A percentile compares a stretch with the other conserved stretches of the same genome.
phyloP scores from a whole-genome alignment of 257 asterid genomes.

The Solanum bulbocastanum region DNA sequence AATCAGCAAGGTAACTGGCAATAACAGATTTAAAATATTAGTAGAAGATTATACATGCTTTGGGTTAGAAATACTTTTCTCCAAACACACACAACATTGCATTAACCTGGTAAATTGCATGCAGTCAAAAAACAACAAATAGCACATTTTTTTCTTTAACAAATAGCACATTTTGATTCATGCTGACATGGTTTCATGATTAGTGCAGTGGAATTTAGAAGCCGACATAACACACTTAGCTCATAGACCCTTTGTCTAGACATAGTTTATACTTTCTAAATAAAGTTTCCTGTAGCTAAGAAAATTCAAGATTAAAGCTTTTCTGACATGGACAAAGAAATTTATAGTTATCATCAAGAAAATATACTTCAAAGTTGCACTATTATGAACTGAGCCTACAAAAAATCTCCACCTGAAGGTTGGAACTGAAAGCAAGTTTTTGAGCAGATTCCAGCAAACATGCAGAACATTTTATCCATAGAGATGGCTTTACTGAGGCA shows the following conservation, averaged over 20 bases:
- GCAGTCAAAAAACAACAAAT: background rate
- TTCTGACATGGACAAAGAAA: background rate
- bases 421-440: background rate
- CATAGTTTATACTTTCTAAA: background rate
- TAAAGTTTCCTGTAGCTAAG: background rate
- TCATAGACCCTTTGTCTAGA: background rate
- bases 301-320: background rate
- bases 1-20: slow-evolving; percentile 81
- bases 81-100: background rate
- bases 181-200: background rate
- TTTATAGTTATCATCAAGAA: background rate
- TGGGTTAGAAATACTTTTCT: background rate
- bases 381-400: background rate
- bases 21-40: slow-evolving; percentile 20
- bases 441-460: background rate
- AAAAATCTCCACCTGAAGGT: background rate
- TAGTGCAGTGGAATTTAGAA: background rate
- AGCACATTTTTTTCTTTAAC: background rate
- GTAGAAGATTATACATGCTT: background rate
- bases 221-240: background rate
- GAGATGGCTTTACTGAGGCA: background rate
- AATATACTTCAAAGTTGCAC: background rate
- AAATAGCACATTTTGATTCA: background rate
- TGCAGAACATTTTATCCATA: background rate
- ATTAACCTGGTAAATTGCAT: background rate